These are phyloP conservation scores for Saitozyma podzolica DNA, from an alignment of 768 basidiomycete genomes.

Conservation along the genomic window DNA sequence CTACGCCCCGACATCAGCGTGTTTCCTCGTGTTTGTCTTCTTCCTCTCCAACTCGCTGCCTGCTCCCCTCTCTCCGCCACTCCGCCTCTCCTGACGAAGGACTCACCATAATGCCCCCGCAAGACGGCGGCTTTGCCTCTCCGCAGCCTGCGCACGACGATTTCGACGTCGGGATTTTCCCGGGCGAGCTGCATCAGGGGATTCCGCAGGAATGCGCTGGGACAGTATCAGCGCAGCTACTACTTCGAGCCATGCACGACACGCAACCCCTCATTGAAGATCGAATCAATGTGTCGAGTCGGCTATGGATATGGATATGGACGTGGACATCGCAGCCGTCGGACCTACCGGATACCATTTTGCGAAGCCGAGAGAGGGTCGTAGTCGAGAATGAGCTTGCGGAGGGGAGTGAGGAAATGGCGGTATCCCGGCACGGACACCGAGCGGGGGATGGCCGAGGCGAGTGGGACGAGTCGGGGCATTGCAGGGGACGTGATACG, in stretches of 20 bases:
- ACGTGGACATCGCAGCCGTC: background rate
- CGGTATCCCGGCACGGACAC: slow-evolving; percentile 44
- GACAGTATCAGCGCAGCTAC: background rate
- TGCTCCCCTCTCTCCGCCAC: too few relatives aligned
- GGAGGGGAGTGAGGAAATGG: slow-evolving; percentile 46
- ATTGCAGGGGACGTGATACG: slow-evolving; percentile 6
- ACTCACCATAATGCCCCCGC: slow-evolving; percentile 50
- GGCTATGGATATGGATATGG: background rate
- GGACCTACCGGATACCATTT: slow-evolving; percentile 41
- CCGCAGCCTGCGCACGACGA: slow-evolving; percentile 43
- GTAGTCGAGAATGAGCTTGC: slow-evolving; percentile 49
- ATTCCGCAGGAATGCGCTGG: slow-evolving; percentile 43
- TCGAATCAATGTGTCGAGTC: too few relatives aligned
- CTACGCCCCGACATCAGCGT: slow-evolving; percentile 16
- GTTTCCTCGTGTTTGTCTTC: background rate
- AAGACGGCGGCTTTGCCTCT: slow-evolving; percentile 46
- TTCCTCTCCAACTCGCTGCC: too few relatives aligned
- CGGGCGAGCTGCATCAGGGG: slow-evolving; percentile 39
- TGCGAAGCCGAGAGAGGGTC: slow-evolving; percentile 41
- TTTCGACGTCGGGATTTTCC: slow-evolving; percentile 51
- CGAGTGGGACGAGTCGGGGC: slow-evolving; percentile 26
- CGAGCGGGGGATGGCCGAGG: slow-evolving; percentile 26
- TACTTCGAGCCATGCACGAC: background rate
- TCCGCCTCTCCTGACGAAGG: slow-evolving; percentile 1
- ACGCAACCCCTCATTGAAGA: too few relatives aligned